phyloP scores from a whole-genome alignment of 176 grass and related monocot genomes.

The Dendrocalamus sinicus region DNA sequence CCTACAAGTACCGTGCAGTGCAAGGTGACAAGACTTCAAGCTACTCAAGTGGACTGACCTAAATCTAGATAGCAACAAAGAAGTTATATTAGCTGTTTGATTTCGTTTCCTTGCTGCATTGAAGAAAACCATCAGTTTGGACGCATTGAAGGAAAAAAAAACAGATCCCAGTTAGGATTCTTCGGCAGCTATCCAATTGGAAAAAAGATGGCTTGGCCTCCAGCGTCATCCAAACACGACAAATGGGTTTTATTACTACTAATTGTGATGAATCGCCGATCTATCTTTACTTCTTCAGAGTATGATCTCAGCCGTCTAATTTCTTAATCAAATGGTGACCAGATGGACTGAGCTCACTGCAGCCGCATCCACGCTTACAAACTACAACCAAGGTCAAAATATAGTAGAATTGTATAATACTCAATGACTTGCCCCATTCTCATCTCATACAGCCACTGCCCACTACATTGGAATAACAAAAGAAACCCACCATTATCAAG shows the following conservation, averaged over 20 bases:
- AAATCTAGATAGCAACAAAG: slow-evolving; percentile 13
- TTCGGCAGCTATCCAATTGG: neutral
- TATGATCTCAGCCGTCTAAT: neutral
- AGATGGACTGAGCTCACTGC: slow-evolving; percentile 12
- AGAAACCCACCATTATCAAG: slow-evolving; percentile 27
- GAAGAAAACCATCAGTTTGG: slow-evolving; percentile 18
- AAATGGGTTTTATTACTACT: slow-evolving; percentile 1
- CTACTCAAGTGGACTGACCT: neutral
- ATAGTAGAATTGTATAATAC: slow-evolving; percentile 24
- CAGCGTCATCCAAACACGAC: neutral
- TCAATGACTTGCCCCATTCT: neutral
- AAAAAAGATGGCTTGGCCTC: neutral
- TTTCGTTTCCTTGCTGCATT: neutral
- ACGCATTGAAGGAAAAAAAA: neutral
- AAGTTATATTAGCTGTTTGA: neutral
- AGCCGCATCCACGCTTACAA: slow-evolving; percentile 5
- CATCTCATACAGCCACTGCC: slow-evolving; percentile 9
- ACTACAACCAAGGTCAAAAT: slow-evolving; percentile 38
- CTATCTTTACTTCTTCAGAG: neutral
- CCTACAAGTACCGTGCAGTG: neutral
- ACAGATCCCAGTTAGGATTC: neutral
- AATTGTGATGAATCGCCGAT: neutral
- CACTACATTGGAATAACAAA: slow-evolving; percentile 45
- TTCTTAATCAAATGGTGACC: slow-evolving; percentile 11
- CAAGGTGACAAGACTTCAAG: neutral